Evolutionary conservation across 805 yeast genomes (phyloP).

Genomic region (Maudiozyma serrabonitensis): DNA sequence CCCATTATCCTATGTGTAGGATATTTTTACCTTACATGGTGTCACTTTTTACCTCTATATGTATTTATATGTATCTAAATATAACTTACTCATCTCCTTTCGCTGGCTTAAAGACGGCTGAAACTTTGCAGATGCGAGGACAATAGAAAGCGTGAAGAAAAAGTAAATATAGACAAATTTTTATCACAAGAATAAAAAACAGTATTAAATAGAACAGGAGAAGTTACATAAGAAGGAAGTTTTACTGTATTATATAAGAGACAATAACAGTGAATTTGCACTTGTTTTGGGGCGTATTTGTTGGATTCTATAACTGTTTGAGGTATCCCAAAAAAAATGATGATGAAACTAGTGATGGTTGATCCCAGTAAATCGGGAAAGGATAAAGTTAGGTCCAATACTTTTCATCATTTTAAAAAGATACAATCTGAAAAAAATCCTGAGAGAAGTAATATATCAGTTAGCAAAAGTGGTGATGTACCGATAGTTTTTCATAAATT

Average conservation of each 20-base stretch:
- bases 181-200: background rate
- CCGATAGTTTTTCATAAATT: conserved; percentile 4
- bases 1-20: too few species aligned
- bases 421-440: background rate
- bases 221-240: background rate
- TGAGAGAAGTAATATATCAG: background rate
- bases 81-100: background rate
- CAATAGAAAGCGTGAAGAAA: background rate
- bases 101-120: background rate
- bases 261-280: background rate
- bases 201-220: background rate
- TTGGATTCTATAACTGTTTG: background rate
- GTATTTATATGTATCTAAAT: background rate
- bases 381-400: conserved; percentile 7
- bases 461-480: background rate
- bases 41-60: too few species aligned
- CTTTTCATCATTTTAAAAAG: conserved; percentile 7
- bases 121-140: background rate
- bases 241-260: background rate
- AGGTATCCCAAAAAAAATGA: background rate
- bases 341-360: conserved; percentile 10
- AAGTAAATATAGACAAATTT: too few species aligned
- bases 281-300: background rate
- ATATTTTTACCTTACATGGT: too few species aligned
- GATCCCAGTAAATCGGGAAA: conserved; percentile 8